Evolutionary conservation across 2,329 filamentous ascomycete genomes (phyloP).

Genomic region (Chaetomiaceae sp.): DNA sequence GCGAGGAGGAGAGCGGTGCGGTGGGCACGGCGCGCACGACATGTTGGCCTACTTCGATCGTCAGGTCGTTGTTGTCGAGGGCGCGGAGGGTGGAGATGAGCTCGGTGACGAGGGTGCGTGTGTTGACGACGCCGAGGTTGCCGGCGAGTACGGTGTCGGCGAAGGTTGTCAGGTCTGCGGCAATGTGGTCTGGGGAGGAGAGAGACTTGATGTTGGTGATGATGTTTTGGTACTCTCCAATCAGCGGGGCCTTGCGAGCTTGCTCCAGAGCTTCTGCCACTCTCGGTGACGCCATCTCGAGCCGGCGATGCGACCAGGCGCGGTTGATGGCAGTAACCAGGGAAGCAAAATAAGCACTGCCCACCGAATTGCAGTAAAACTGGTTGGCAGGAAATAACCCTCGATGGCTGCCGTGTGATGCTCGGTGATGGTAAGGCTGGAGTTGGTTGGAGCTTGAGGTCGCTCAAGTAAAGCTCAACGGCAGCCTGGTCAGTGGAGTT

Average conservation of each 20-base stretch:
- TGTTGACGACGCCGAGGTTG: constrained; percentile 29
- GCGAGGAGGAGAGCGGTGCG: constrained; percentile 56
- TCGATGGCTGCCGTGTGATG: too few relatives aligned
- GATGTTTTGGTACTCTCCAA: constrained; percentile 23
- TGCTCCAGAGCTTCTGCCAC: constrained; percentile 23
- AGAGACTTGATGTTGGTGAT: constrained; percentile 25
- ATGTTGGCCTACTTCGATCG: constrained; percentile 71
- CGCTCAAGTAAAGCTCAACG: constrained; percentile 3
- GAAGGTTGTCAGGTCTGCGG: constrained; percentile 26
- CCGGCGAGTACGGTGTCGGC: constrained; percentile 24
- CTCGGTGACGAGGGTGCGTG: constrained; percentile 27
- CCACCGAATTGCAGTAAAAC: too few relatives aligned
- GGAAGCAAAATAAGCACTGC: too few relatives aligned
- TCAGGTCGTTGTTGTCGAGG: constrained; percentile 58
- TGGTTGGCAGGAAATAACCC: neutral
- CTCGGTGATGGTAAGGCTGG: constrained; percentile 14
- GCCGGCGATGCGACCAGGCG: neutral
- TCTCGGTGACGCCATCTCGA: constrained; percentile 24
- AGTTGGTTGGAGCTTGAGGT: neutral
- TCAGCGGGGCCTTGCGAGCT: constrained; percentile 15
- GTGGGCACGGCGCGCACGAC: constrained; percentile 62
- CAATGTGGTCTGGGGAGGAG: constrained; percentile 19
- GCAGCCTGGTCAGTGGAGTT: constrained; percentile 14
- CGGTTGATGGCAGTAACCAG: too few relatives aligned
- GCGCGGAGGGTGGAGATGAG: constrained; percentile 49